These are phyloP conservation scores for Starmera quercuum DNA, from an alignment of 805 yeast species.

Conservation along the genomic window DNA sequence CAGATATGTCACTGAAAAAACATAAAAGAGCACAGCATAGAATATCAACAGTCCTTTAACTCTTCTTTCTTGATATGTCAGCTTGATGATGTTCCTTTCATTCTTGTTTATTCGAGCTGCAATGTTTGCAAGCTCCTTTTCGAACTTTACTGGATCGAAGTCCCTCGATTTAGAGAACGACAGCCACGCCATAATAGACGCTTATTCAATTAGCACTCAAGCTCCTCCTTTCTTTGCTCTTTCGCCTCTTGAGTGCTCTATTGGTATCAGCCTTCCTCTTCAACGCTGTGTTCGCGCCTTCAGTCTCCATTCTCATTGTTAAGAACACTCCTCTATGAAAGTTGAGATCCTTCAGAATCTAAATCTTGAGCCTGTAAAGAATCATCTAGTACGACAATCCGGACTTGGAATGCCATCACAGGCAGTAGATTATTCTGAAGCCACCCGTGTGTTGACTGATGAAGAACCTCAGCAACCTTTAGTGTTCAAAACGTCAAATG, in stretches of 20 bases:
- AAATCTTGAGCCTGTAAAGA: not conserved
- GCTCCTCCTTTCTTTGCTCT: too few species aligned
- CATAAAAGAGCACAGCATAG: conserved; percentile 8
- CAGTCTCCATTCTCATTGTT: too few species aligned
- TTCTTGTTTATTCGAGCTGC: conserved; percentile 26
- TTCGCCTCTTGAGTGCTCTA: too few species aligned
- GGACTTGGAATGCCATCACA: conserved; percentile 2
- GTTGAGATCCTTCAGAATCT: not conserved
- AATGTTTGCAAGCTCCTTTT: conserved; percentile 31
- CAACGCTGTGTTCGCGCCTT: too few species aligned
- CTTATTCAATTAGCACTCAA: too few species aligned
- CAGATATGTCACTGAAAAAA: not conserved
- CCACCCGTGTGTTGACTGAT: not conserved
- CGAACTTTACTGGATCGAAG: conserved; percentile 37
- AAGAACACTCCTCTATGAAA: too few species aligned
- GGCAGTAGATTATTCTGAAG: not conserved
- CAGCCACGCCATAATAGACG: conserved; percentile 15
- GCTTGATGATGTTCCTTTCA: conserved; percentile 18
- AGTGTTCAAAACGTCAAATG: conserved; percentile 18
- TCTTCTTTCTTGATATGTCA: conserved; percentile 3
- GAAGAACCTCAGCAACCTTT: not conserved
- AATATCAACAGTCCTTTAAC: conserved; percentile 3
- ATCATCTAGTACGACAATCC: too few species aligned
- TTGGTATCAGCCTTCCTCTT: too few species aligned
- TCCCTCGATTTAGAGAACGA: conserved; percentile 20